Base-by-base conservation (phyloP, 495 filamentous ascomycete species). In the Trichoderma erinaceum region DNA sequence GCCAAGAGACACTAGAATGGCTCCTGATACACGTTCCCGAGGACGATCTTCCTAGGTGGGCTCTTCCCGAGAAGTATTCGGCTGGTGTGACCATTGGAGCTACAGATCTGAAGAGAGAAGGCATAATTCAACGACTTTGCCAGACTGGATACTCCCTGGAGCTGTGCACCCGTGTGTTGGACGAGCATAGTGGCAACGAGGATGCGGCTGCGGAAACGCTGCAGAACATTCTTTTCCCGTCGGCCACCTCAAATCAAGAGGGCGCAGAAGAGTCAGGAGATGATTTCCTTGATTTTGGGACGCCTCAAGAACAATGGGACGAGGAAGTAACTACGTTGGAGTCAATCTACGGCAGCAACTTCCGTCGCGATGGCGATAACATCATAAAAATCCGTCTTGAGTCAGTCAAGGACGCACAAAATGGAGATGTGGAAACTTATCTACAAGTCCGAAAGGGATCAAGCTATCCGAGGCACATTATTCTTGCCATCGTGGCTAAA, bases 11-110 rank as follows among this genome's bases (percentile, higher is more conserved):
- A 15, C 80, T 99, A 10, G 85, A 87, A 71, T 99, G 95, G 95
- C 86, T 99, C 23, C 82, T 99, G 25, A 90, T 98, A 41, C 93
- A 99, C 77, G 91, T 99, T 23, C 96, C 95, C 3, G 95, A 99
- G 76, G 96, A 98, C 75, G 95, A 99, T 75, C 78, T 97, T 2
- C 95, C 95, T 0, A 76, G 83, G 21, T 97, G 93, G 92, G 89
- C 90, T 75, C 80, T 99, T 29, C 96, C 96, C 4, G 94, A 95
- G 77, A 87, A 86, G 52, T 99, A 99, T 73, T 86, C 87, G 1
- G 93, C 92, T 12, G 95, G 95, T 18, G 87, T 98, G 64, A 91
- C 87, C 61, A 87, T 98, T 68, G 92, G 87, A 1, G 88, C 88
- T 50, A 88, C 86, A 10, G 90, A 97, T 77, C 74, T 97, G 61